phyloP scores from a whole-genome alignment of 2,329 filamentous ascomycete species.

The Xylaria sp. region DNA sequence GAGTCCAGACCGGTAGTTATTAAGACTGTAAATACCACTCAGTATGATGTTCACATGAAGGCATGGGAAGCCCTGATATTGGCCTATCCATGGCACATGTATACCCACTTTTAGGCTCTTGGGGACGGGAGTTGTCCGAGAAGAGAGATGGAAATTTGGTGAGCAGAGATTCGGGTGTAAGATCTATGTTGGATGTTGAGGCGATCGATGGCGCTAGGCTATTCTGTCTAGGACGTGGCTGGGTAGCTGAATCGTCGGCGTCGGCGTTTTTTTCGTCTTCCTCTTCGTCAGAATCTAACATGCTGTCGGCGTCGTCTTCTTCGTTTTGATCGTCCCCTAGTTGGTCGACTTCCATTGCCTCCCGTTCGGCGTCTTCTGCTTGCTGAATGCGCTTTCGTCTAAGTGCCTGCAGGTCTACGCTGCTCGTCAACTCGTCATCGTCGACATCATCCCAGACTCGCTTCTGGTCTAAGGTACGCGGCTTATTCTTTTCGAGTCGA shows the following conservation, averaged over 20 bases:
- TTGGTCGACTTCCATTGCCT: slow-evolving; percentile 54
- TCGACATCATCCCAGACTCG: slow-evolving; percentile 87
- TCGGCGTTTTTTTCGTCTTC: slow-evolving; percentile 59
- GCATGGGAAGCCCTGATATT: neutral
- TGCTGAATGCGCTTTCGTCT: slow-evolving; percentile 66
- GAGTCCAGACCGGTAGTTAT: slow-evolving; percentile 92
- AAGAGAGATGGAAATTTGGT: slow-evolving; percentile 72
- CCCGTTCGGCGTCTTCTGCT: slow-evolving; percentile 54
- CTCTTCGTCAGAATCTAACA: slow-evolving; percentile 73
- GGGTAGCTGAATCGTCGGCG: slow-evolving; percentile 49
- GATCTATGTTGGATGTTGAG: slow-evolving; percentile 68
- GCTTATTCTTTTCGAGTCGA: slow-evolving; percentile 80
- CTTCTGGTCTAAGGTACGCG: slow-evolving; percentile 85
- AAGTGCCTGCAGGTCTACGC: slow-evolving; percentile 65
- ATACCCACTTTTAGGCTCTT: slow-evolving; percentile 70
- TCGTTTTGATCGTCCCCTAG: slow-evolving; percentile 52
- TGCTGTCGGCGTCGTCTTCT: slow-evolving; percentile 73
- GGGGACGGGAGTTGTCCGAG: slow-evolving; percentile 63
- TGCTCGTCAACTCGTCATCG: slow-evolving; percentile 64
- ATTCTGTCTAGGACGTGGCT: slow-evolving; percentile 57
- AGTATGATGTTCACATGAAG: slow-evolving; percentile 1
- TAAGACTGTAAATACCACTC: slow-evolving; percentile 62
- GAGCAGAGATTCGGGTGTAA: slow-evolving; percentile 68
- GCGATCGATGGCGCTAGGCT: slow-evolving; percentile 68
- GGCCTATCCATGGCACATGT: neutral